Percentiles rank a stretch among this genome's conserved stretches.
Evolutionary conservation across 2,329 filamentous ascomycete species (phyloP).

Genomic region (Exophiala sp.): DNA sequence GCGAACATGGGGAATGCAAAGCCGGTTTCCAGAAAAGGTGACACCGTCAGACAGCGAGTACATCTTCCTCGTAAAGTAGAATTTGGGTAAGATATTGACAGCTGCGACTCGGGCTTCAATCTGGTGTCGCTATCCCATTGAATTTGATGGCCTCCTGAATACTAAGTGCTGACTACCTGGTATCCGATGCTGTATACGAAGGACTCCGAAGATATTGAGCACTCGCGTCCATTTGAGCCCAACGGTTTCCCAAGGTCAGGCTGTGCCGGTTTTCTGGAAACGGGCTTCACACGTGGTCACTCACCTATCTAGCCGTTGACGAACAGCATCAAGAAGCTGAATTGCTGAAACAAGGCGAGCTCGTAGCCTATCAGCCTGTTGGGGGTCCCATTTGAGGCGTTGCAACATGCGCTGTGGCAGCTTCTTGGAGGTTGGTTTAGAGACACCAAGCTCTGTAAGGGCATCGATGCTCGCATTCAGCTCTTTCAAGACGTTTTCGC

Average conservation of each 20-base stretch:
- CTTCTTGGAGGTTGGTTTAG: background rate
- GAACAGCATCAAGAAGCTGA: constrained; percentile 4
- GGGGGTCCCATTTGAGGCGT: constrained; percentile 8
- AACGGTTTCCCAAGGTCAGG: no score
- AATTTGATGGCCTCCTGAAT: no score
- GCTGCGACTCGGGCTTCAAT: no score
- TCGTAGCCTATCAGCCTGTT: constrained; percentile 1
- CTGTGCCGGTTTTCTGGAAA: no score
- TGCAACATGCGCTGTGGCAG: constrained; percentile 4
- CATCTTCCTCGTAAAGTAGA: no score
- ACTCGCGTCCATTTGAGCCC: no score
- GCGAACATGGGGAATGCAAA: background rate
- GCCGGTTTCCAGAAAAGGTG: background rate
- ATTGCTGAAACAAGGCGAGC: constrained; percentile 5
- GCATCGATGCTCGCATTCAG: constrained; percentile 6
- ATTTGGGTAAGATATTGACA: no score
- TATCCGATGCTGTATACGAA: no score
- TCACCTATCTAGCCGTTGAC: constrained; percentile 3
- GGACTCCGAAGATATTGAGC: no score
- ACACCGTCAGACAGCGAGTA: background rate
- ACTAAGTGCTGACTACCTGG: no score
- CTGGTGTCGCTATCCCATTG: no score
- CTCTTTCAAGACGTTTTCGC: constrained; percentile 6
- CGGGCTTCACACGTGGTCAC: background rate
- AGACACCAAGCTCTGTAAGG: constrained; percentile 1